A percentile compares a stretch with the other conserved stretches of the same genome.
These are phyloP conservation scores for Durio zibethinus DNA, from an alignment of 345 rosid genomes.

Conservation along the genomic window DNA sequence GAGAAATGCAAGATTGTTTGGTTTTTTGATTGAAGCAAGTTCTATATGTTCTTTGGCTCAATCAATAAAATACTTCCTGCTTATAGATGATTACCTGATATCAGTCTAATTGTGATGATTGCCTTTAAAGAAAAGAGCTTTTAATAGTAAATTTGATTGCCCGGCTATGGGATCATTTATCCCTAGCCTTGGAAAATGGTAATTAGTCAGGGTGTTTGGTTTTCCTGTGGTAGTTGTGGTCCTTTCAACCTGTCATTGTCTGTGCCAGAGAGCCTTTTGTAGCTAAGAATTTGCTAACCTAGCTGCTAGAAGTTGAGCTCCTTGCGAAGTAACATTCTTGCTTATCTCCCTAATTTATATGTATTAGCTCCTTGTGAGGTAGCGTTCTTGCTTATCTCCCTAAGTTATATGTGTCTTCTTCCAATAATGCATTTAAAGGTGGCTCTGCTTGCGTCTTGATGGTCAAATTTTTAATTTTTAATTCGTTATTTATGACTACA, in stretches of 20 bases:
- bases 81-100: not conserved
- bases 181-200: not conserved
- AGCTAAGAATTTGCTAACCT: too few relatives aligned
- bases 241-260: not conserved
- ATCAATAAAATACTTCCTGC: not conserved
- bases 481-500: not conserved
- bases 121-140: not conserved
- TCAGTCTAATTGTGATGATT: not conserved
- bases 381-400: not conserved
- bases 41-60: not conserved
- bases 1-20: not conserved
- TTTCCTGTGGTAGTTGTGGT: not conserved
- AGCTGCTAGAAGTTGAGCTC: too few relatives aligned
- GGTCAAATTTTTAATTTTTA: not conserved
- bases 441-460: not conserved
- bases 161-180: not conserved
- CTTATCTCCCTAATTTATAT: not conserved
- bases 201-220: not conserved
- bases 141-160: not conserved
- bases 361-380: not conserved
- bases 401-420: not conserved
- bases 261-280: not conserved
- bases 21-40: not conserved
- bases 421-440: not conserved
- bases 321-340: not conserved